Evolutionary conservation across 306 rosid genomes (phyloP), one percentile per base, ranked within the genome.

Genomic region (Ziziphus jujuba): DNA sequence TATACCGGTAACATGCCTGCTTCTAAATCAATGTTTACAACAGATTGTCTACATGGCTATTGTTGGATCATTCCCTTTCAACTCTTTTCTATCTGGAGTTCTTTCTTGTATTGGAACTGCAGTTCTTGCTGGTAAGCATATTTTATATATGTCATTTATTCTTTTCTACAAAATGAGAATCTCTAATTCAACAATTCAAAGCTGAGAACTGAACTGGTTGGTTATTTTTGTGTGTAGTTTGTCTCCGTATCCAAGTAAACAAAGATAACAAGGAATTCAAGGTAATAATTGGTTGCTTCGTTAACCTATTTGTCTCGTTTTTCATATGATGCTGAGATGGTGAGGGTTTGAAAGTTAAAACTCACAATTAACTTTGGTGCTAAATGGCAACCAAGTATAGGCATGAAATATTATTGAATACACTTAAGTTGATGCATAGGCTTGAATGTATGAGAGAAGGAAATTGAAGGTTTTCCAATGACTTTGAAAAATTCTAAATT

Each of bases 181-280:
- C 11, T 23, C 9, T 28, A 5, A 31, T 67, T 33, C 19, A n/a
- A 56, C 34, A 40, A 20, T 17, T 15, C 5, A n/a, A 11, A 8
- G 48, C 45, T 56, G 55, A 68, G 20, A 43, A 45, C 25, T 23
- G 20, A 43, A 45, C 25, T 23, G 45, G 56, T 68, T 70, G 6
- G 6, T 40, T 56, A 25, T 52, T 66, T 66, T 9, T 34, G 22
- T 47, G 9, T 74, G 72, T 88, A 91, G 98, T 91, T 71, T 91
- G 95, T 70, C 98, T 91, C 40, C 90, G 98, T 64, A 91, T 91
- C 59, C 98, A 91, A 83, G 95, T 91, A 79, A 91, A 91, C 73
- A 91, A 89, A 77, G 95, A 91, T 75, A 91, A 91, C 73, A 89
- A 91, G 82, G 96, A 89, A 62, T 89, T 91, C 81, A 91, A 89